Base-by-base conservation (phyloP, 2,329 filamentous ascomycete genomes). In the Monosporascus sp. region DNA sequence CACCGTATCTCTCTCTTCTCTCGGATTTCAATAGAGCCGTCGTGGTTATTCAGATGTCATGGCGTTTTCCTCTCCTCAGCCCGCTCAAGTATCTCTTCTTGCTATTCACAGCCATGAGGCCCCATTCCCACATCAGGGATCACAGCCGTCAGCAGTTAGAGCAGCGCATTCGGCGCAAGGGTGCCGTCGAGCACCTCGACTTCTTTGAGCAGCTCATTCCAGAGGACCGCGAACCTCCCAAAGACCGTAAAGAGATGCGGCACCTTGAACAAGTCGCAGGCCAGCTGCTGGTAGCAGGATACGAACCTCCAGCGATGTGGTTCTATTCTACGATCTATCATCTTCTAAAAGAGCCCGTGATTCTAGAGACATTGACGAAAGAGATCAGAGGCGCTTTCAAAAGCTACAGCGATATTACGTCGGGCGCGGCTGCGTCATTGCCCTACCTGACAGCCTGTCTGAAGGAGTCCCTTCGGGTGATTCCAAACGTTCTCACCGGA, bases 391-490 rank as follows among this genome's bases (percentile, higher is more conserved):
- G 48, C 14, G 51, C 60, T 2, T 69, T 71, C 58, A 40, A 40
- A 2, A 59, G 27, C 20, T 63, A 66, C 27, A 60, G 64, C 1
- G 64, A 69, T 8, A 64, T 72, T 38, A 68, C 60, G 5, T 22
- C 51, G 16, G 46, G 37, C 1, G 54, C 66, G 5, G 54, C 62
- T 3, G 55, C 57, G 9, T 51, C 65, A 7, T 55, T 70, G 2
- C 52, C 59, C 3, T 72, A 73, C 51, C 60, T 73, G 19, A 57
- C 61, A 14, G 69, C 70, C 2, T 65, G 65, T n/a, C 55, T 73
- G 1, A 52, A 66, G 24, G 71, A 73, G 55, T 60, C 59, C 2
- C 61, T 72, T 2, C 61, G 70, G 22, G 50, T 69, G 11, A 66
- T 64, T 52, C 68, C 68, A 5, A 65, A 64, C 1, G 63, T 65